These are phyloP conservation scores for Botrytis elliptica DNA, from an alignment of 2,329 filamentous ascomycete genomes.

Conservation along the genomic window DNA sequence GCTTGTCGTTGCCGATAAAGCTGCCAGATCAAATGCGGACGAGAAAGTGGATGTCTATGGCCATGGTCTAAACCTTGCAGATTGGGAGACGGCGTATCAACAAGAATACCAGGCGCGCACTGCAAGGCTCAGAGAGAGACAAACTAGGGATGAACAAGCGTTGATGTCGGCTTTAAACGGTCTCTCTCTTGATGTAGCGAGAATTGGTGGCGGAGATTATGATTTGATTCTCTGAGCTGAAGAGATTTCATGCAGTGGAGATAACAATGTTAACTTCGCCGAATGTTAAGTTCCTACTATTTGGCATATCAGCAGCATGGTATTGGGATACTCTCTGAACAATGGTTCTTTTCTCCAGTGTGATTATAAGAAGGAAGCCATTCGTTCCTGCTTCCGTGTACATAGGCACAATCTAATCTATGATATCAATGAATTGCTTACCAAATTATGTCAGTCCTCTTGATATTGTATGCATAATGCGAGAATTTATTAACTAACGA, in stretches of 20 bases:
- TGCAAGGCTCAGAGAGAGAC: not conserved
- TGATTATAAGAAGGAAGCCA: not conserved
- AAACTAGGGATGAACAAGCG: not conserved
- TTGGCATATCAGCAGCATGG: not conserved
- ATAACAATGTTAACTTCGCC: rapidly evolving
- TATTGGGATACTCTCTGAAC: not conserved
- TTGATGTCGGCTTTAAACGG: not conserved
- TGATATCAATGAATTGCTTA: not conserved
- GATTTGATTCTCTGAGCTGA: not conserved
- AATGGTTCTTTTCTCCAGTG: not conserved
- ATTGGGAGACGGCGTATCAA: not conserved
- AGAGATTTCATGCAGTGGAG: too few relatives aligned
- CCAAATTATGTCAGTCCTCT: not conserved
- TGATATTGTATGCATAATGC: not conserved
- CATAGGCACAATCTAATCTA: not conserved
- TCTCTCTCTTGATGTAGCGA: not conserved
- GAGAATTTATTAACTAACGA: not conserved
- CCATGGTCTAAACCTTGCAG: not conserved
- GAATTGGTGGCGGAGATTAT: not conserved
- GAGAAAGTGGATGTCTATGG: not conserved
- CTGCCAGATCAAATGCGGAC: not conserved
- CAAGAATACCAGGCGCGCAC: not conserved
- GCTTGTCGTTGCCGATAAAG: not conserved
- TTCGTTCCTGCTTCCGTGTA: not conserved
- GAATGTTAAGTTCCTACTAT: not conserved